phyloP scores from a whole-genome alignment of 345 rosid genomes.

The Citrus hindsii region DNA sequence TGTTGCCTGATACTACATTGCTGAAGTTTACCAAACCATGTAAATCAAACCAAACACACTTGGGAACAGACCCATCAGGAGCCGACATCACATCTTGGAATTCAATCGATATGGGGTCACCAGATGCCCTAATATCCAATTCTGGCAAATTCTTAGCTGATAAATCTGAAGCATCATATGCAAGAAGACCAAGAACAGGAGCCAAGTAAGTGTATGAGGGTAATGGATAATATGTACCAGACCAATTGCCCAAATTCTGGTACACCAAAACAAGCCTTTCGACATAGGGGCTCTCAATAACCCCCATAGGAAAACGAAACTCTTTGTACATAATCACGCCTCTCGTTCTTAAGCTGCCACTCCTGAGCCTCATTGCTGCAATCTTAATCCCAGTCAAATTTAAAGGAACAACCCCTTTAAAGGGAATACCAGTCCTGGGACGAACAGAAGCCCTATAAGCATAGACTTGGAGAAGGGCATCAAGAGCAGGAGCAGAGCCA shows the following conservation, averaged over 20 bases:
- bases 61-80: conserved; percentile 49
- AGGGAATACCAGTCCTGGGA: conserved; percentile 68
- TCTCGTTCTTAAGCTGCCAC: conserved; percentile 67
- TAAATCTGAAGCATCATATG: conserved; percentile 70
- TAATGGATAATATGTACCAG: conserved; percentile 57
- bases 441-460: conserved; percentile 62
- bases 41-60: conserved; percentile 71
- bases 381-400: conserved; percentile 69
- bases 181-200: conserved; percentile 82
- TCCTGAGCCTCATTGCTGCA: conserved; percentile 76
- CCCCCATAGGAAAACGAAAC: conserved; percentile 55
- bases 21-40: conserved; percentile 51
- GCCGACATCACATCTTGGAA: conserved; percentile 50
- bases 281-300: conserved; percentile 54
- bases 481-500: conserved; percentile 46
- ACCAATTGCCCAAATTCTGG: conserved; percentile 85
- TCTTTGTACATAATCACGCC: conserved; percentile 56
- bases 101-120: conserved; percentile 51
- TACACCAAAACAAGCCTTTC: conserved; percentile 81
- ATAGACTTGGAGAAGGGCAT: conserved; percentile 82
- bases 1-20: conserved; percentile 42
- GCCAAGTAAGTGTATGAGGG: conserved; percentile 53
- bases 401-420: conserved; percentile 52
- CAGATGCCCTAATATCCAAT: conserved; percentile 43
- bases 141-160: conserved; percentile 49